phyloP scores from a whole-genome alignment of 2,329 filamentous ascomycete species.

The Pseudopithomyces maydicus region DNA sequence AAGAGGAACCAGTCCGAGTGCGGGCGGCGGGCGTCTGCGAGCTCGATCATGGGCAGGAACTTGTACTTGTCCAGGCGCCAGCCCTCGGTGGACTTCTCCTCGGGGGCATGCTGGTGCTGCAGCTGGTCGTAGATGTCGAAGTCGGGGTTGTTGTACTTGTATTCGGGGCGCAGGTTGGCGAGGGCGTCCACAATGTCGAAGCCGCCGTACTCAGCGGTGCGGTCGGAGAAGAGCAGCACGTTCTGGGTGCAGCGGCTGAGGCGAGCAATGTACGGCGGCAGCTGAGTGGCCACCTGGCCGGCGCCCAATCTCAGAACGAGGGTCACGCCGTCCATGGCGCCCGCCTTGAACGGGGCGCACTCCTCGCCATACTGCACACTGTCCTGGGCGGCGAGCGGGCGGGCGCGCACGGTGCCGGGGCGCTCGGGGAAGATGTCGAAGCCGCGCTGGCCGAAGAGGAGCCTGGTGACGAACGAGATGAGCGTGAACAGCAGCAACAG shows the following conservation, averaged over 20 bases:
- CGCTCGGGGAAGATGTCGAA: constrained; percentile 37
- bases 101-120: constrained; percentile 45
- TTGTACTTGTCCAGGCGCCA: constrained; percentile 65
- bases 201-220: constrained; percentile 57
- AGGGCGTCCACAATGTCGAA: constrained; percentile 55
- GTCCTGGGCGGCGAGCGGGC: constrained; percentile 19
- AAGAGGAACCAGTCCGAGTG: constrained; percentile 44
- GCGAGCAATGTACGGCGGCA: constrained; percentile 61
- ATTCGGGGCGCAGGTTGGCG: constrained; percentile 48
- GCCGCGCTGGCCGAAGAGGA: constrained; percentile 34
- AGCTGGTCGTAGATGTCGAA: constrained; percentile 57
- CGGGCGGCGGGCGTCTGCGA: constrained; percentile 47
- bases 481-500: constrained; percentile 29
- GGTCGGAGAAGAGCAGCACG: constrained; percentile 64
- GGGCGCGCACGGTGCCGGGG: constrained; percentile 24
- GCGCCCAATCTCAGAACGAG: constrained; percentile 64
- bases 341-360: constrained; percentile 38
- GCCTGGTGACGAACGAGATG: constrained; percentile 23
- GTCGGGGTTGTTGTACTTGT: constrained; percentile 52
- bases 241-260: constrained; percentile 61
- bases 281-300: constrained; percentile 60
- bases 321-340: constrained; percentile 53
- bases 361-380: constrained; percentile 32
- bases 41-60: constrained; percentile 61
- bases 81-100: constrained; percentile 55